Evolutionary conservation across 1,284 basidiomycete genomes (phyloP), one percentile per base, ranked within the genome.

Genomic region (Tylopilus orsonianus): DNA sequence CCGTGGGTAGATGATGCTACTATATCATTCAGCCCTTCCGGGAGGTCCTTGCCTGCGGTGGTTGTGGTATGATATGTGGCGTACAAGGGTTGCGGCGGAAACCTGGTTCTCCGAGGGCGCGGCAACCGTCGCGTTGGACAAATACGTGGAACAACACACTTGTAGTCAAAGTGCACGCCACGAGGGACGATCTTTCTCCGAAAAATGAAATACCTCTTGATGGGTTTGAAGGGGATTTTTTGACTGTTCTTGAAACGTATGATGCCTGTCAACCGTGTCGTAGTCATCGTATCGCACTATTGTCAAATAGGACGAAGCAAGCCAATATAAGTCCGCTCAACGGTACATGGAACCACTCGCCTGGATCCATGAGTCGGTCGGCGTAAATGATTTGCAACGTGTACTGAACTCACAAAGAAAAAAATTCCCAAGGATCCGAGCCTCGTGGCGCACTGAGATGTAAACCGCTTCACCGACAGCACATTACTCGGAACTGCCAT

Each of bases 151-250:
- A 56, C 56, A 58, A 55, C 56, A 18, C 45, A 6, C 23, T 5
- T 30, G 18, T 12, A 24, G 41, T n/a, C 8, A 52, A 30, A 36
- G 33, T 40, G 23, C 8, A 14, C 19, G 23, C 12, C 20, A n/a
- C 12, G 44, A 56, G 27, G 49, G 54, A 19, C 57, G 35, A 54
- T 59, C 44, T 42, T 30, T 16, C 44, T 30, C 53, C 53, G 44
- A 32, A 38, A 53, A 38, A 53, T 53, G 54, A 58, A 36, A 32
- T 33, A 20, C 29, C 24, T 26, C 37, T 26, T 44, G 45, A 37
- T 37, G 27, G 29, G 36, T 24, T 42, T 50, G 38, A 33, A 22
- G n/a, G 29, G 44, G 19, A 49, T 41, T 49, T 49, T 40, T 29
- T 33, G 24, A 14, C 38, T 57, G n/a, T 30, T 51, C 46, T 42